A percentile compares a stretch with the other conserved stretches of the same genome.
Conservation (phyloP, 2,329 filamentous ascomycete genomes). For the Fusarium graminum region DNA sequence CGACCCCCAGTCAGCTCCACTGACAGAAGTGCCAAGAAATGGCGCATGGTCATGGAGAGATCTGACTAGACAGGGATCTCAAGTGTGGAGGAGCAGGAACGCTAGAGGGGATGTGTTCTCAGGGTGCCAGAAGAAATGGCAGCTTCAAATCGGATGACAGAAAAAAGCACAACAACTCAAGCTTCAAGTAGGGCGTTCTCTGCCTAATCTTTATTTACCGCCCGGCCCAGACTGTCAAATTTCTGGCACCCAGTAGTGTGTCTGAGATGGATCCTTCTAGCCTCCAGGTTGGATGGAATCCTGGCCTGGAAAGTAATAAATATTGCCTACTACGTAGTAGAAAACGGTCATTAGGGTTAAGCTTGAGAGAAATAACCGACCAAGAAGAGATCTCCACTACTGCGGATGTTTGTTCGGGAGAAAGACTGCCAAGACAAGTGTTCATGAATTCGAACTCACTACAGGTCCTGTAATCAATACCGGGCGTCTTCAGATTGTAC, state of each 20-base stretch:
- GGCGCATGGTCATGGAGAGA: slow-evolving; percentile 41
- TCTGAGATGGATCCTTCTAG: slow-evolving; percentile 8
- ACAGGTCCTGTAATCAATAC: slow-evolving; percentile 3
- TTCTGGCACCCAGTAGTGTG: background rate
- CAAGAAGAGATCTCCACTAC: background rate
- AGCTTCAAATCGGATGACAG: no score
- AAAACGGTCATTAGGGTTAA: background rate
- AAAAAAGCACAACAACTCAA: no score
- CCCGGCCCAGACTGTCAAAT: no score
- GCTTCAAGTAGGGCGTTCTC: no score
- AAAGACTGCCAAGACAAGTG: slow-evolving; percentile 20
- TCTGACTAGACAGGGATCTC: slow-evolving; percentile 43
- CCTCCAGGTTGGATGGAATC: slow-evolving; percentile 4
- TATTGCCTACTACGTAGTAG: background rate
- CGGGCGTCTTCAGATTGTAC: background rate
- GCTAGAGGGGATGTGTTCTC: slow-evolving; percentile 8
- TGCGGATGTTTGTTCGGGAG: background rate
- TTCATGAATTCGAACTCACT: slow-evolving; percentile 9
- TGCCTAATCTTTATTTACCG: no score
- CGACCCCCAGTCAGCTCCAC: slow-evolving; percentile 33
- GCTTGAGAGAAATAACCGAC: background rate
- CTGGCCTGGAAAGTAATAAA: background rate
- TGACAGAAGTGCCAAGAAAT: slow-evolving; percentile 44
- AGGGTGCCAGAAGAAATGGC: no score
- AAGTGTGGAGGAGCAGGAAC: slow-evolving; percentile 38